phyloP scores from a whole-genome alignment of 805 yeast species.

The Candida alai region DNA sequence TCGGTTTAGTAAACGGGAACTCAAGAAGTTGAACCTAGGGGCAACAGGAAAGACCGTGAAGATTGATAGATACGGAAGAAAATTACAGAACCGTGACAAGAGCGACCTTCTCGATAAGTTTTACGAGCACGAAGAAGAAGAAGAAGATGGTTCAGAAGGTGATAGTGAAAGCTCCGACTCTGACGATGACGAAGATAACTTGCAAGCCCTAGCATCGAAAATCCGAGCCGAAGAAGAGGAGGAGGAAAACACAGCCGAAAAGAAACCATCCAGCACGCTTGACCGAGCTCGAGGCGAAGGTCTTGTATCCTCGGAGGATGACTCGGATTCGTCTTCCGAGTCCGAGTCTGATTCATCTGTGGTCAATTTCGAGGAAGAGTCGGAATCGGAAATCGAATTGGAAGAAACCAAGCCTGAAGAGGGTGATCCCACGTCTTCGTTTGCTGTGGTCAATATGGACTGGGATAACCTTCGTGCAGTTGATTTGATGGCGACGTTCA shows the following conservation, averaged over 20 bases:
- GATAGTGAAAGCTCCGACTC: conserved; percentile 13
- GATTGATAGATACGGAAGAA: conserved; percentile 87
- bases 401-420: conserved; percentile 66
- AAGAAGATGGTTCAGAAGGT: conserved; percentile 15
- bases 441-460: conserved; percentile 94
- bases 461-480: conserved; percentile 93
- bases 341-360: conserved; percentile 37
- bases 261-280: no score
- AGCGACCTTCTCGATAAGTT: conserved; percentile 59
- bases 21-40: conserved; percentile 44
- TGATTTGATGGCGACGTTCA: conserved; percentile 85
- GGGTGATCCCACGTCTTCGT: conserved; percentile 76
- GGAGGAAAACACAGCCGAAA: no score
- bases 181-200: conserved; percentile 17
- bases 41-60: conserved; percentile 54
- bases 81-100: conserved; percentile 42
- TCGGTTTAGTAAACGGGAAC: conserved; percentile 69
- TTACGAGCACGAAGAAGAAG: conserved; percentile 45
- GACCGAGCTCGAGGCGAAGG: conserved; percentile 72
- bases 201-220: conserved; percentile 3
- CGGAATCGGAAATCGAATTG: conserved; percentile 52
- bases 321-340: conserved; percentile 45
- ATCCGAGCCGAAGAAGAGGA: conserved; percentile 11
- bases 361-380: conserved; percentile 40
- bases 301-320: conserved; percentile 28